Evolutionary conservation across 1,284 basidiomycete species (phyloP).

Genomic region (Moesziomyces aphidis): DNA sequence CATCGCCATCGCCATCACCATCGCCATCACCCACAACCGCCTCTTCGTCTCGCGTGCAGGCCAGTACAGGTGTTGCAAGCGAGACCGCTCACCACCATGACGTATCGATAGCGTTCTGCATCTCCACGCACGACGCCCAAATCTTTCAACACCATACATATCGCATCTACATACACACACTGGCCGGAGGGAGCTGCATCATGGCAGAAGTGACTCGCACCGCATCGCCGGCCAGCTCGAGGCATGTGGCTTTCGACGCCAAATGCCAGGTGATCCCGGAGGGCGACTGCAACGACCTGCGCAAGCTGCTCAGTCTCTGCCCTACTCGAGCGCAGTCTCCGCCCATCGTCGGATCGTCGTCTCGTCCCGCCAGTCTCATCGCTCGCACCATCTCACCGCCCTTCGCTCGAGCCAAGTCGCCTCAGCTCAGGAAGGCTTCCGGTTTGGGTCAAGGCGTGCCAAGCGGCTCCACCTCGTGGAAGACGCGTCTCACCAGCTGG

Average conservation of each 20-base stretch:
- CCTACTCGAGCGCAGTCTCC: slow-evolving; percentile 31
- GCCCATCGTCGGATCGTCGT: slow-evolving; percentile 15
- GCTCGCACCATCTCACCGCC: slow-evolving; percentile 38
- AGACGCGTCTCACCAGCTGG: slow-evolving; percentile 30
- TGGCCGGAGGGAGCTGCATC: background rate
- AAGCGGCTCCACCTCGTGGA: slow-evolving; percentile 18
- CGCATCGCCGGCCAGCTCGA: slow-evolving; percentile 17
- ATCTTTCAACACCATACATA: background rate
- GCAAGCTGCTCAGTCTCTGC: slow-evolving; percentile 38
- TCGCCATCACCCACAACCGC: no score
- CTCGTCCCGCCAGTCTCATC: slow-evolving; percentile 12
- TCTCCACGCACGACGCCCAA: background rate
- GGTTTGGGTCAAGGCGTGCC: slow-evolving; percentile 14
- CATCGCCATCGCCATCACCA: no score
- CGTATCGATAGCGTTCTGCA: background rate
- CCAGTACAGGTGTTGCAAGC: background rate
- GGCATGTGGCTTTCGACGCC: slow-evolving; percentile 38
- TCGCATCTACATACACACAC: background rate
- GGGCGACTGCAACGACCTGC: slow-evolving; percentile 35
- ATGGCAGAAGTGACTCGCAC: slow-evolving; percentile 19
- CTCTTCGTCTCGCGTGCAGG: background rate
- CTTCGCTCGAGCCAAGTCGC: slow-evolving; percentile 24
- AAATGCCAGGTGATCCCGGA: slow-evolving; percentile 46
- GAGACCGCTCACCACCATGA: background rate
- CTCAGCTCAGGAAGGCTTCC: slow-evolving; percentile 3